phyloP scores from a whole-genome alignment of 106 monocot species.

The Apostasia shenzhenica region DNA sequence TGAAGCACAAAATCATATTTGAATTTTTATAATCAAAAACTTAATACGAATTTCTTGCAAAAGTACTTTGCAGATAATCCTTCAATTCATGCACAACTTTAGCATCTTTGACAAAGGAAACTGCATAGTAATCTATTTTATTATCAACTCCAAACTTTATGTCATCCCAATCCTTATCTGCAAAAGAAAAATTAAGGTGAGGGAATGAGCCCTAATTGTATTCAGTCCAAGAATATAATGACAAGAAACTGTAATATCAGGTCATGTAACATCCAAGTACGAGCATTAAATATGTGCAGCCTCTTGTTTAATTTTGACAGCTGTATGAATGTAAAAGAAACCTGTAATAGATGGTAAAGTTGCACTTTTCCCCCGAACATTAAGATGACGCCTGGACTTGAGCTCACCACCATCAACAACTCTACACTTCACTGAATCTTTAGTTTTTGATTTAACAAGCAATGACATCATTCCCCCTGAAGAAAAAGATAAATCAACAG shows the following conservation, averaged over 20 bases:
- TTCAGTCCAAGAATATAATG: no score
- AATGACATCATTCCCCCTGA: slow-evolving; percentile 99
- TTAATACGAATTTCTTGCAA: neutral
- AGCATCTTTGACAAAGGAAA: slow-evolving; percentile 99
- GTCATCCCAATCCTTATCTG: slow-evolving; percentile 99
- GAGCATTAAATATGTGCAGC: neutral
- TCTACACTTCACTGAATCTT: slow-evolving; percentile 92
- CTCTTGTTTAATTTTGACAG: neutral
- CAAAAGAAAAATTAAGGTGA: neutral
- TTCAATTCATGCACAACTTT: slow-evolving; percentile 95
- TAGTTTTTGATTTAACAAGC: slow-evolving; percentile 77
- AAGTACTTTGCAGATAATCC: slow-evolving; percentile 77
- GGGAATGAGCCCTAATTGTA: neutral
- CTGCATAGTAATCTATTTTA: slow-evolving; percentile 93
- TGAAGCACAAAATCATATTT: no score
- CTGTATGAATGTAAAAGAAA: slow-evolving; percentile 12
- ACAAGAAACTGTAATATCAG: no score
- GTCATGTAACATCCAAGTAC: neutral
- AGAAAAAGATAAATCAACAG: neutral
- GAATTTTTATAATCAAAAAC: neutral
- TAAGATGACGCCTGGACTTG: slow-evolving; percentile 91
- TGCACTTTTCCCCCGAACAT: slow-evolving; percentile 98
- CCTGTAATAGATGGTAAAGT: slow-evolving; percentile 96
- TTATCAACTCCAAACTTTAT: slow-evolving; percentile 99
- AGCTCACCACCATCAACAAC: slow-evolving; percentile 98